A percentile compares a stretch with the other conserved stretches of the same genome.
Conservation (phyloP, 352 stramenopile genomes). For the Pseudoperonospora humuli region DNA sequence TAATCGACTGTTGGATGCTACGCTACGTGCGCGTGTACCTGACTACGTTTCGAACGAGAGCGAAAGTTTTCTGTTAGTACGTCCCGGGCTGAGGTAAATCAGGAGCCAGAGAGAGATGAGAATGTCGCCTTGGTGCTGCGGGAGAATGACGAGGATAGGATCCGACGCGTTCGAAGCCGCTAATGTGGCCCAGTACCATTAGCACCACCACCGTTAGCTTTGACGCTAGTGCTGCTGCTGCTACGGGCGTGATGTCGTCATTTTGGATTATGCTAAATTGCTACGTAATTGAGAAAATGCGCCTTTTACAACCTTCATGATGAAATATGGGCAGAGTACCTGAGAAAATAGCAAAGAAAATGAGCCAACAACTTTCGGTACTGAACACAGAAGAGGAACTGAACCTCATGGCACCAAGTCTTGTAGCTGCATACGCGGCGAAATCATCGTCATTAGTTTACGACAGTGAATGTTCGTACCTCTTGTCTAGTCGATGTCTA, state of each 20-base stretch:
- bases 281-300: no score
- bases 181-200: conserved; percentile 12
- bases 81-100: conserved; percentile 16
- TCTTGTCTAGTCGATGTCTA: no score
- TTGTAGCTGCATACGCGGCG: no score
- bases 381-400: no score
- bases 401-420: no score
- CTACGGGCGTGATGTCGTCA: conserved; percentile 8
- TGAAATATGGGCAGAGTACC: no score
- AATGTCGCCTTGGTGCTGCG: conserved; percentile 30
- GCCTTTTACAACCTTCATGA: no score
- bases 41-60: conserved; percentile 60
- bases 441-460: no score
- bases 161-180: conserved; percentile 20
- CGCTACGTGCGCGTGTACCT: conserved; percentile 56
- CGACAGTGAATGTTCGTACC: no score
- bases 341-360: no score
- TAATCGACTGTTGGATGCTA: conserved; percentile 69
- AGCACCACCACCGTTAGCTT: conserved; percentile 22
- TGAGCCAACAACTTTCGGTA: no score
- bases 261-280: no score
- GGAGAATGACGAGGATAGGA: conserved; percentile 34
- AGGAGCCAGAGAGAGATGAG: conserved; percentile 2
- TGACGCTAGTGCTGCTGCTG: conserved; percentile 28
- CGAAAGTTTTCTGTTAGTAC: conserved; percentile 64